A percentile compares a stretch with the other conserved stretches of the same genome.
Evolutionary conservation across 169 alveolate species (phyloP).

Genomic region (Cyclospora cayetanensis): DNA sequence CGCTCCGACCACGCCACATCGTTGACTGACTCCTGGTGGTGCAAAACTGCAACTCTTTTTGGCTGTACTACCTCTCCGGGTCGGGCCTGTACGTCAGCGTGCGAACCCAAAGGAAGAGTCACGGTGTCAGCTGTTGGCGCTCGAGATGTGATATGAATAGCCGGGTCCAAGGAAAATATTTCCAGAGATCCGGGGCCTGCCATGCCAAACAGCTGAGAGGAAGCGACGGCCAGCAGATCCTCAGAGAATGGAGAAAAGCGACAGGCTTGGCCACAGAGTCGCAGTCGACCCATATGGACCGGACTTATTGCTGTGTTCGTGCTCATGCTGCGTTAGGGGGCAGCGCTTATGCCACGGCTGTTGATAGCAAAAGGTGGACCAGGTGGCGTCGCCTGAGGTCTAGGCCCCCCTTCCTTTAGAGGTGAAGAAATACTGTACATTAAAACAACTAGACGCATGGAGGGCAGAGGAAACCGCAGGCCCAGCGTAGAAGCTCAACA

Average conservation of each 20-base stretch:
- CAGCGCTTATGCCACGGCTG: background rate
- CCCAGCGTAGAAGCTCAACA: too few species aligned
- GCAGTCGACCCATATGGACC: constrained; percentile 26
- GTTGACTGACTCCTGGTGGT: background rate
- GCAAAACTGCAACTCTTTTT: background rate
- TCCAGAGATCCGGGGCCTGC: constrained; percentile 56
- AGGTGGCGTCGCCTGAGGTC: too few species aligned
- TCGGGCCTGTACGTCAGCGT: background rate
- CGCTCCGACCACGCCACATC: constrained; percentile 46
- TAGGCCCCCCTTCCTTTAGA: too few species aligned
- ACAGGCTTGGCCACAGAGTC: constrained; percentile 64
- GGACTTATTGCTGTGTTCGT: background rate
- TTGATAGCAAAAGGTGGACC: background rate
- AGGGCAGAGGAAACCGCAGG: too few species aligned
- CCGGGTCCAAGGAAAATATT: background rate
- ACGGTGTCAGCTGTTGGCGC: background rate
- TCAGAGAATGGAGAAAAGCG: constrained; percentile 64
- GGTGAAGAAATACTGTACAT: too few species aligned
- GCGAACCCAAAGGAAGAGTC: background rate
- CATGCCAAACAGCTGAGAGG: constrained; percentile 70
- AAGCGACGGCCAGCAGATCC: constrained; percentile 65
- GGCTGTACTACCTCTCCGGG: constrained; percentile 1
- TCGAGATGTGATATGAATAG: background rate
- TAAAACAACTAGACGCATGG: too few species aligned
- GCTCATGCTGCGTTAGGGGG: background rate